Evolutionary conservation across 2,329 filamentous ascomycete species (phyloP).

Genomic region (Xylariomycetidae sp.): DNA sequence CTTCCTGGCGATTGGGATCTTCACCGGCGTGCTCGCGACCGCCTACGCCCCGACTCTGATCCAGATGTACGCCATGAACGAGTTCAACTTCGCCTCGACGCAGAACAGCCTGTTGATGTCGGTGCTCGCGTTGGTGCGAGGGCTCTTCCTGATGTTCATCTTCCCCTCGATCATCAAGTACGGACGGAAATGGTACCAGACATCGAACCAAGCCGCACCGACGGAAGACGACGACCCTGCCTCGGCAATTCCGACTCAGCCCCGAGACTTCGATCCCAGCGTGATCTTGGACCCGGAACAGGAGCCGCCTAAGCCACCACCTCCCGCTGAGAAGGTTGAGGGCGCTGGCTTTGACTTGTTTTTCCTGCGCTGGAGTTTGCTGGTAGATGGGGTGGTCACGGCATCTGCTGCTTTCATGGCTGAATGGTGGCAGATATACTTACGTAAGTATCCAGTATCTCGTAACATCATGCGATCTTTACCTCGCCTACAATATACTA

Average conservation of each 20-base stretch:
- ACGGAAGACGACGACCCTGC: slow-evolving; percentile 6
- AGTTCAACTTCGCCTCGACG: slow-evolving; percentile 15
- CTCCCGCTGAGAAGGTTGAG: slow-evolving; percentile 9
- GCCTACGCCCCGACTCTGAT: slow-evolving; percentile 18
- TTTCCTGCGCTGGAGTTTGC: slow-evolving; percentile 18
- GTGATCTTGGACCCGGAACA: slow-evolving; percentile 5
- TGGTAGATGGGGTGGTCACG: slow-evolving; percentile 18
- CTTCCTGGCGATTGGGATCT: slow-evolving; percentile 17
- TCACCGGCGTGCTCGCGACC: slow-evolving; percentile 18
- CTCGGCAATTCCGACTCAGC: slow-evolving; percentile 13
- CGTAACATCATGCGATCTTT: not conserved
- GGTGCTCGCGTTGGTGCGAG: slow-evolving; percentile 13
- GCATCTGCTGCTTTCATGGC: slow-evolving; percentile 16
- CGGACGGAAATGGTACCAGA: slow-evolving; percentile 14
- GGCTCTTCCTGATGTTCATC: slow-evolving; percentile 21
- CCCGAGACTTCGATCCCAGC: slow-evolving; percentile 14
- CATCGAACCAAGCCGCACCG: not conserved
- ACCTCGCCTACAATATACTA: not conserved
- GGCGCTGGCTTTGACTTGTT: slow-evolving; percentile 20
- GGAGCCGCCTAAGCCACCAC: slow-evolving; percentile 15
- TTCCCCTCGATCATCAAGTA: slow-evolving; percentile 20
- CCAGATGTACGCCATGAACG: slow-evolving; percentile 21
- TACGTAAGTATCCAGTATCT: slow-evolving; percentile 10
- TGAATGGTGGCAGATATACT: slow-evolving; percentile 20
- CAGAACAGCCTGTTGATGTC: slow-evolving; percentile 19